Percentiles rank a stretch among this genome's conserved stretches.
Conservation (phyloP, 495 filamentous ascomycete genomes). For the Penicillium robsamsonii region DNA sequence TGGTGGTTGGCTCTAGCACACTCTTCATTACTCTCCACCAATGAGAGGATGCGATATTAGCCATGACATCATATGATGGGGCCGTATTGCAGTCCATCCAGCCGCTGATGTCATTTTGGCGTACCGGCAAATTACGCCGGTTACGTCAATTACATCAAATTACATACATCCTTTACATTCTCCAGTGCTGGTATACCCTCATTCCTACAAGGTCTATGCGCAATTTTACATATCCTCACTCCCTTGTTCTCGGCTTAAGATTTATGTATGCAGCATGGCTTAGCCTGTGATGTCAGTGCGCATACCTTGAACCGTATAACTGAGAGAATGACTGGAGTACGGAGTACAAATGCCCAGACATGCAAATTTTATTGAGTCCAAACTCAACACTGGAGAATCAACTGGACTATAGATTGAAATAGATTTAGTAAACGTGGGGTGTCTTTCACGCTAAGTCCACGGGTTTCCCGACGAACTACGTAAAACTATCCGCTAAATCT, state of each 20-base stretch:
- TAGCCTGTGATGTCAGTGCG: constrained; percentile 21
- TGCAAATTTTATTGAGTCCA: not conserved
- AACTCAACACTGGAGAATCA: not conserved
- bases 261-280: too few relatives aligned
- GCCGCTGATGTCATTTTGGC: constrained; percentile 31
- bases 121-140: not conserved
- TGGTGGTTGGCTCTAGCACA: constrained; percentile 12
- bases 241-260: too few relatives aligned
- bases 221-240: too few relatives aligned
- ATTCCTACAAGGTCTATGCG: too few relatives aligned
- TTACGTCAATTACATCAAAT: not conserved
- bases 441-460: not conserved
- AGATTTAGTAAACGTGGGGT: not conserved
- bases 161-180: constrained; percentile 4
- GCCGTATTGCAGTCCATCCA: not conserved
- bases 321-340: not conserved
- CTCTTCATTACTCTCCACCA: constrained; percentile 15
- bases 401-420: not conserved
- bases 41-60: constrained; percentile 1
- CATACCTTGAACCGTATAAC: constrained; percentile 7
- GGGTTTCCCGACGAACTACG: not conserved
- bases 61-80: constrained; percentile 32
- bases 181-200: too few relatives aligned
- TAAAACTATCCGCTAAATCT: not conserved
- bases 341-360: not conserved